A percentile compares a stretch with the other conserved stretches of the same genome.
Conservation (phyloP, 2,329 filamentous ascomycete genomes). For the Ascochyta fabae region DNA sequence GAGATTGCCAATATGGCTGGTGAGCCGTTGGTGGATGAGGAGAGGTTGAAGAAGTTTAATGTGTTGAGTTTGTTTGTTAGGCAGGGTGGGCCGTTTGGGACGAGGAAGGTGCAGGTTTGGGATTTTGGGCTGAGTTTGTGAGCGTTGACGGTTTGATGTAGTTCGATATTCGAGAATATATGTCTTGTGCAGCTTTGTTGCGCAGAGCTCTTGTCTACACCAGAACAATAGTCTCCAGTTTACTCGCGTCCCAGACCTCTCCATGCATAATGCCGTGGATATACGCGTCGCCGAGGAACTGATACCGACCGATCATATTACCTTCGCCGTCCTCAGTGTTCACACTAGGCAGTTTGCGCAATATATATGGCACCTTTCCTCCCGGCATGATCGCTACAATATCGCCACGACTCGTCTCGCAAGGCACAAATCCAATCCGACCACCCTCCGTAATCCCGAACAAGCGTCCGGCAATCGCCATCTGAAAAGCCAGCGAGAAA, state of each 20-base stretch:
- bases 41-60: constrained; percentile 30
- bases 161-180: background rate
- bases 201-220: background rate
- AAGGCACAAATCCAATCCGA: background rate
- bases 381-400: background rate
- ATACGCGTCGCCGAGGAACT: background rate
- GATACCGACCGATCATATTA: background rate
- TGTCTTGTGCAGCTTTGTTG: background rate
- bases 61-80: constrained; percentile 45
- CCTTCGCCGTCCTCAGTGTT: background rate
- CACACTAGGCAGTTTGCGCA: background rate
- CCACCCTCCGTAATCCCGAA: background rate
- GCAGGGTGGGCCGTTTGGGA: constrained; percentile 43
- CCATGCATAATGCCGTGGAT: constrained; percentile 1
- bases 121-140: constrained; percentile 36
- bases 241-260: background rate
- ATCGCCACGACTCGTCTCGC: background rate
- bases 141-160: background rate
- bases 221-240: background rate
- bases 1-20: constrained; percentile 41
- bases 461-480: background rate
- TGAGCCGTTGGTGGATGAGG: constrained; percentile 43
- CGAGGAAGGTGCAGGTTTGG: constrained; percentile 45
- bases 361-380: constrained; percentile 1
- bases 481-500: background rate